Evolutionary conservation across 441 rosid genomes (phyloP), one percentile per base, ranked within the genome.

Genomic region (Corymbia citriodora): DNA sequence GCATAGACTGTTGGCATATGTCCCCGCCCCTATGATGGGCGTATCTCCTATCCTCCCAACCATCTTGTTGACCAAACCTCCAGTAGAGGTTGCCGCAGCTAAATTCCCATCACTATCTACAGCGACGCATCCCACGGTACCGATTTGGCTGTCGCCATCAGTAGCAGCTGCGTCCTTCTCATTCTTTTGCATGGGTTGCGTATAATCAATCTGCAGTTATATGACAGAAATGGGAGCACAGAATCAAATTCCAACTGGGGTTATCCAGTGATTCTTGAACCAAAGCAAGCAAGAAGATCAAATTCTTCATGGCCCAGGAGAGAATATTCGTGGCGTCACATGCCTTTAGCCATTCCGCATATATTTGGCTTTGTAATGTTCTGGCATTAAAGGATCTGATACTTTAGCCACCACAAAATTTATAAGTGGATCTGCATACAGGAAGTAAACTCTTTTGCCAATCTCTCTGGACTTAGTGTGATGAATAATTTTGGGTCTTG

Each of bases 121-220:
- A 15, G 98, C 99, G 40, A 98, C 99, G 88, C 99, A 97, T 61
- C 99, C 99, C 13, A 98, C 99, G 2, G 99, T 97, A 92, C 99
- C 99, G 87, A 90, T 89, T 89, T 95, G 97, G 94, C 96, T 95
- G 72, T 95, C 95, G 1, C 95, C 96, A 87, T 93, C 92, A 48
- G 91, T 91, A 72, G 33, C 49, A 85, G 92, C 81, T 63, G 27
- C 82, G 65, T 88, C 92, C 18, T 45, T 52, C 72, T 88, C 89
- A 25, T 89, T 92, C 74, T 92, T 91, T 29, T 89, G 91, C 70
- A 91, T 88, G 49, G 98, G 98, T 79, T 87, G 94, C 23, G 99
- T 95, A 91, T 94, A 96, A 90, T 97, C 99, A 87, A 97, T 94
- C 99, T 98, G 95, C 27, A 3, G 33, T 89, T 89, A 55, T 85